Conservation (phyloP, 352 stramenopile species). For the Phytophthora nicotianae region DNA sequence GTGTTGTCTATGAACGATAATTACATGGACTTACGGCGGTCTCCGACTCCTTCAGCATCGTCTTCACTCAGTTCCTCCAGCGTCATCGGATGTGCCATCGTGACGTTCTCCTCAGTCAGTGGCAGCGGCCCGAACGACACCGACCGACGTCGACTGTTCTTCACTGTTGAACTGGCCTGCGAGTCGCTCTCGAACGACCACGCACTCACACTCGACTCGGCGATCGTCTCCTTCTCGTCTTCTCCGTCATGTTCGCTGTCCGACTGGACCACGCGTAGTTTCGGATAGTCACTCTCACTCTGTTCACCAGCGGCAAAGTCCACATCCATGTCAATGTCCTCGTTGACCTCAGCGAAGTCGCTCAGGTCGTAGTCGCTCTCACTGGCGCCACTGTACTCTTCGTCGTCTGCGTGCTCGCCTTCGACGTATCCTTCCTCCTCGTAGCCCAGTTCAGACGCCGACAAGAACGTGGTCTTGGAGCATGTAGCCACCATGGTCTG, state of each 20-base stretch:
- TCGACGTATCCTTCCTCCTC: constrained; percentile 42
- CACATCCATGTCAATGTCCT: constrained; percentile 37
- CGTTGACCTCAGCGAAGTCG: constrained; percentile 35
- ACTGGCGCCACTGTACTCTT: constrained; percentile 44
- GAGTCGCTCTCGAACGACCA: constrained; percentile 41
- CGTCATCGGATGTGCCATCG: constrained; percentile 14
- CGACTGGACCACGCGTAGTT: constrained; percentile 21
- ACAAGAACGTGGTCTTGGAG: constrained; percentile 39
- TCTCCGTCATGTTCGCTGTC: neutral
- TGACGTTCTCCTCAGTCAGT: constrained; percentile 18
- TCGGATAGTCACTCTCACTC: constrained; percentile 16
- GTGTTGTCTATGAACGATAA: too few relatives aligned
- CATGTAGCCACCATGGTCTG: constrained; percentile 58
- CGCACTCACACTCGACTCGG: constrained; percentile 24
- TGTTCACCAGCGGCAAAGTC: constrained; percentile 16
- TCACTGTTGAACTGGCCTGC: constrained; percentile 32
- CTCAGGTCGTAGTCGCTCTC: constrained; percentile 47
- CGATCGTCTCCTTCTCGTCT: constrained; percentile 18
- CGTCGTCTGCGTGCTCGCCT: constrained; percentile 30
- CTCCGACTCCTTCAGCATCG: constrained; percentile 6
- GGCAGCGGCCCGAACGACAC: constrained; percentile 38
- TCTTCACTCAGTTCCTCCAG: constrained; percentile 30
- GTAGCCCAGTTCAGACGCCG: constrained; percentile 13
- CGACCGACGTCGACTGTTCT: constrained; percentile 32
- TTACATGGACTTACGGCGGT: neutral